phyloP scores from a whole-genome alignment of 2,329 filamentous ascomycete genomes.

The Trichophyton verrucosum region DNA sequence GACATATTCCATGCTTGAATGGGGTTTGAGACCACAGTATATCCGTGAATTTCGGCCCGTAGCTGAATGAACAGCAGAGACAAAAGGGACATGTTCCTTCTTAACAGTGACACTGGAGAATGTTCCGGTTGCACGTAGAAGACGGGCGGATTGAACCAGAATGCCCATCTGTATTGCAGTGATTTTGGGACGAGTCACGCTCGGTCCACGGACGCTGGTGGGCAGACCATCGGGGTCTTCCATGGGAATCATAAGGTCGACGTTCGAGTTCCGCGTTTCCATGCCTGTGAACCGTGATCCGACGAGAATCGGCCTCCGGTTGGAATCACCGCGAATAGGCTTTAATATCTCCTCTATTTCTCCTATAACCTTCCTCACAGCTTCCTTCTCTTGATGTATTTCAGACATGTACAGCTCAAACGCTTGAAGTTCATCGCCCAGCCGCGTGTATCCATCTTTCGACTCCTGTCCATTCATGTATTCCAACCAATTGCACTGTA shows the following conservation, averaged over 20 bases:
- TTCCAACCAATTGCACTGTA: constrained; percentile 25
- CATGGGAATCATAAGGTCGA: constrained; percentile 38
- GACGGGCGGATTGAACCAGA: constrained; percentile 17
- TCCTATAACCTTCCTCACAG: constrained; percentile 17
- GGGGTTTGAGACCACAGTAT: constrained; percentile 32
- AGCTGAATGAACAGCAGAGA: constrained; percentile 30
- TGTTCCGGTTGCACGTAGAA: constrained; percentile 15
- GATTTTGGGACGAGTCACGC: constrained; percentile 23
- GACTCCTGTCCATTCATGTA: constrained; percentile 11
- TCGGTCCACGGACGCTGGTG: constrained; percentile 19
- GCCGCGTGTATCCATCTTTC: constrained; percentile 18
- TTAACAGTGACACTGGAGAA: constrained; percentile 17
- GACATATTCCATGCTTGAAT: constrained; percentile 32
- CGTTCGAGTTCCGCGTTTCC: constrained; percentile 41
- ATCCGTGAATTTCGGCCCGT: constrained; percentile 44
- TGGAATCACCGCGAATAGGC: constrained; percentile 16
- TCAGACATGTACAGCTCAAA: constrained; percentile 36
- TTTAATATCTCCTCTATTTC: constrained; percentile 22
- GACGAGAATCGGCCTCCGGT: constrained; percentile 31
- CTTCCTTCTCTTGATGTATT: constrained; percentile 30
- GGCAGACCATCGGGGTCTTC: constrained; percentile 14
- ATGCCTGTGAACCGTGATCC: constrained; percentile 45
- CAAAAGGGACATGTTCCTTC: constrained; percentile 21
- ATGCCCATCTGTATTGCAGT: constrained; percentile 16
- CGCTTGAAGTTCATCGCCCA: constrained; percentile 36